A percentile compares a stretch with the other conserved stretches of the same genome.
Evolutionary conservation across 306 rosid species (phyloP).

Genomic region (Ceratonia siliqua): DNA sequence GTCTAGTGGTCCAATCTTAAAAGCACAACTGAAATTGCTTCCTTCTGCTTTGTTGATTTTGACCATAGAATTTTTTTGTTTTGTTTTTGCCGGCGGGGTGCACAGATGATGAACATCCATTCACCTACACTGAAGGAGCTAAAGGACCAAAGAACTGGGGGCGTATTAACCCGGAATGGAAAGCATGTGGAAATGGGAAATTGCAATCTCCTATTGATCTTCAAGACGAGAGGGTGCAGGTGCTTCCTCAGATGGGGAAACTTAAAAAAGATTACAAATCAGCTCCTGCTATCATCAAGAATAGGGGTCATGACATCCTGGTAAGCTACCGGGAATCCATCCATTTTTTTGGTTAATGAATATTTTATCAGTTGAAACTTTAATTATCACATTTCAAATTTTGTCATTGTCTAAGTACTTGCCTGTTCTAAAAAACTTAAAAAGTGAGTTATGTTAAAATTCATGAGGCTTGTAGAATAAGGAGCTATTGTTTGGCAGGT

Average conservation of each 20-base stretch:
- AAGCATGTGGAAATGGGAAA: constrained; percentile 60
- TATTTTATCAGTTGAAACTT: background rate
- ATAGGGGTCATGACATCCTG: constrained; percentile 65
- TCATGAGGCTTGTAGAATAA: background rate
- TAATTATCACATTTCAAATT: background rate
- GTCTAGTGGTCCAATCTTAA: background rate
- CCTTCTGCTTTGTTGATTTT: background rate
- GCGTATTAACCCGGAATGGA: constrained; percentile 60
- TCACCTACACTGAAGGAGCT: constrained; percentile 47
- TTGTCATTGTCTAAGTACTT: background rate
- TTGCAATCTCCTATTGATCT: constrained; percentile 84
- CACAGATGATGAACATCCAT: constrained; percentile 50
- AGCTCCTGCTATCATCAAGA: constrained; percentile 62
- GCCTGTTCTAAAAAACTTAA: background rate
- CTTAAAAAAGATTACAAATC: constrained; percentile 55
- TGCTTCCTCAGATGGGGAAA: constrained; percentile 49
- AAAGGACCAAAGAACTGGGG: constrained; percentile 80
- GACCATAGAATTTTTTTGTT: background rate
- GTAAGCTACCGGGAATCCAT: constrained; percentile 34
- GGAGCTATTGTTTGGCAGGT: constrained; percentile 43
- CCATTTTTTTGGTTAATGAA: background rate
- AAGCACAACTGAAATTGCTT: background rate
- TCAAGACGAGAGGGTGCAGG: constrained; percentile 38
- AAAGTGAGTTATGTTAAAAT: background rate
- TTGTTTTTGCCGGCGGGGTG: background rate